A percentile compares a stretch with the other conserved stretches of the same genome.
Evolutionary conservation across 2,329 filamentous ascomycete species (phyloP).

Genomic region (Apiospora arundinis): DNA sequence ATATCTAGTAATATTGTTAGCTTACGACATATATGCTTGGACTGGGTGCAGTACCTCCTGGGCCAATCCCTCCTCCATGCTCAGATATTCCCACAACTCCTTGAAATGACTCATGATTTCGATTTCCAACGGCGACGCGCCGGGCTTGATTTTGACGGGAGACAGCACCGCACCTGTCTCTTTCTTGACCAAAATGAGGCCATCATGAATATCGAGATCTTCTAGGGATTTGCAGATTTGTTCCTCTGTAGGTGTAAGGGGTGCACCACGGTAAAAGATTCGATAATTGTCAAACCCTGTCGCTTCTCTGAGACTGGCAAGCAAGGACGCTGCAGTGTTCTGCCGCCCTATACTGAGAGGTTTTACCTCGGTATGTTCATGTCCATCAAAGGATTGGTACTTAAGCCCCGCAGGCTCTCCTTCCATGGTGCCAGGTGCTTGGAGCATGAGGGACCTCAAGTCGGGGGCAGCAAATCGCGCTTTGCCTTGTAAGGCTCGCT

Average conservation of each 20-base stretch:
- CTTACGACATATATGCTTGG: neutral
- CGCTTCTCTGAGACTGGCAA: conserved; percentile 68
- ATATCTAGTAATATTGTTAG: conserved; percentile 57
- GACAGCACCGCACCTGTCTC: conserved; percentile 55
- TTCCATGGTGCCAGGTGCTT: conserved; percentile 57
- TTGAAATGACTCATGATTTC: conserved; percentile 84
- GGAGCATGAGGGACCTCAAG: conserved; percentile 58
- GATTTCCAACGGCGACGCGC: conserved; percentile 70
- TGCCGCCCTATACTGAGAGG: conserved; percentile 69
- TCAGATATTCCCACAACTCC: conserved; percentile 81
- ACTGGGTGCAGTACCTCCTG: conserved; percentile 61
- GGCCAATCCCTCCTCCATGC: conserved; percentile 73
- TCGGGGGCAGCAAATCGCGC: conserved; percentile 66
- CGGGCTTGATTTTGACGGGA: conserved; percentile 53
- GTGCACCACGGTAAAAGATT: conserved; percentile 72
- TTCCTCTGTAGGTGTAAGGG: conserved; percentile 65
- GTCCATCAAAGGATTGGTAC: conserved; percentile 75
- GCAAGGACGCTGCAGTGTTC: conserved; percentile 74
- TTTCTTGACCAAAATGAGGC: conserved; percentile 70
- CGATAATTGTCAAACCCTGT: conserved; percentile 81
- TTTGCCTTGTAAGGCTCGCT: conserved; percentile 68
- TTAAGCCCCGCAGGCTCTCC: conserved; percentile 72
- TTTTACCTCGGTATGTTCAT: conserved; percentile 64
- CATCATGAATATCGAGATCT: conserved; percentile 70
- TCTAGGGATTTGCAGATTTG: conserved; percentile 68